Conservation (phyloP, 345 rosid genomes). For the Sisymbrium irio region DNA sequence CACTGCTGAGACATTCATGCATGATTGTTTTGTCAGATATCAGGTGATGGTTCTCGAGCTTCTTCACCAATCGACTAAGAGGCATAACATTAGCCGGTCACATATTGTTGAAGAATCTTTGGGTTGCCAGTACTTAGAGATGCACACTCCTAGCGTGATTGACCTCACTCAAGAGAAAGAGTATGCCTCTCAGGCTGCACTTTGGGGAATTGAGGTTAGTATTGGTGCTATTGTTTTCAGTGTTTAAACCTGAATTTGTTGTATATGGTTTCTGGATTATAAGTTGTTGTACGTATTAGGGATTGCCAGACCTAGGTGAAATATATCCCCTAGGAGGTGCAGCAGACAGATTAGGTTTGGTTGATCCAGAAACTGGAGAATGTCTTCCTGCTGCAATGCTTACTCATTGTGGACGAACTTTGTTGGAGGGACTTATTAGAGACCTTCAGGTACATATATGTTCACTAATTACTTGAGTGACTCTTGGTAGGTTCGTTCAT, state of each 20-base stretch:
- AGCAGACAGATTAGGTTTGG: conserved; percentile 85
- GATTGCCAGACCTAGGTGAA: conserved; percentile 91
- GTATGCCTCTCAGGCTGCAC: conserved; percentile 85
- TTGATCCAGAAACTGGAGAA: conserved; percentile 80
- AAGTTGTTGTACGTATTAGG: conserved; percentile 62
- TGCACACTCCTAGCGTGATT: conserved; percentile 66
- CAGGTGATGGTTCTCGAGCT: conserved; percentile 83
- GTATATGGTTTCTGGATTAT: conserved; percentile 36
- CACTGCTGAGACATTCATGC: conserved; percentile 8
- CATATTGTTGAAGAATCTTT: conserved; percentile 41
- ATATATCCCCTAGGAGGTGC: conserved; percentile 93
- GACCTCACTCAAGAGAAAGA: conserved; percentile 71
- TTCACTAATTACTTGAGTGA: conserved; percentile 12
- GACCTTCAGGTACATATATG: conserved; percentile 75
- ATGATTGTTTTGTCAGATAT: conserved; percentile 55
- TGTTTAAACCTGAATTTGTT: not conserved
- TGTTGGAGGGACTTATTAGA: conserved; percentile 91
- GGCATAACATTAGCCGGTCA: conserved; percentile 41
- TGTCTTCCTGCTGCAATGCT: conserved; percentile 98
- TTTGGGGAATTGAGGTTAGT: conserved; percentile 90
- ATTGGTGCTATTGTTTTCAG: not conserved
- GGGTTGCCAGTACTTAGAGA: conserved; percentile 61
- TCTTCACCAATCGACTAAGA: conserved; percentile 56
- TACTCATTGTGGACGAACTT: conserved; percentile 84
- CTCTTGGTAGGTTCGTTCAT: conserved; percentile 1